Conservation (phyloP, 2,329 filamentous ascomycete genomes). For the Trichophyton equinum region DNA sequence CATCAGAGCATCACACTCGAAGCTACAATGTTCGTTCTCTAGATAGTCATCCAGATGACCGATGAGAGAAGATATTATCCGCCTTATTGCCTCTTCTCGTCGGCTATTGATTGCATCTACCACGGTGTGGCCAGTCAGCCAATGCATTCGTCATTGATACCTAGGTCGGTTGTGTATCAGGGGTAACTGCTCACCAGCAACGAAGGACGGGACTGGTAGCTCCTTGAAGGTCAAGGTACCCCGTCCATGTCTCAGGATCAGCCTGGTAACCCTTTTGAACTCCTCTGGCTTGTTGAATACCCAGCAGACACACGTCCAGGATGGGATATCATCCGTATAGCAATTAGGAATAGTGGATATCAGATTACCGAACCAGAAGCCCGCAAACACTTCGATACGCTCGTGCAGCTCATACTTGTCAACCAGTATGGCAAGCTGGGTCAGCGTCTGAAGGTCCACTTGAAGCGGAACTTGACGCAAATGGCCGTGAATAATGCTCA, state of each 20-base stretch:
- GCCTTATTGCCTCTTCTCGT: constrained; percentile 9
- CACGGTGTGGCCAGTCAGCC: not conserved
- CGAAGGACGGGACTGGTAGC: constrained; percentile 12
- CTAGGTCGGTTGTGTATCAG: not conserved
- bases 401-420: constrained; percentile 15
- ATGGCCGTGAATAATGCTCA: constrained; percentile 22
- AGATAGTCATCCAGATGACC: constrained; percentile 12
- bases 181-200: constrained; percentile 9
- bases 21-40: constrained; percentile 14
- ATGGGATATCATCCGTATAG: constrained; percentile 12
- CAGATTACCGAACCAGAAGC: constrained; percentile 13
- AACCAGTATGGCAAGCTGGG: constrained; percentile 13
- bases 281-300: constrained; percentile 12
- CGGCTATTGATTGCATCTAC: constrained; percentile 12
- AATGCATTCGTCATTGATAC: too few species aligned
- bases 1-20: constrained; percentile 15
- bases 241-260: constrained; percentile 11
- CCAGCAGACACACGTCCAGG: constrained; percentile 14
- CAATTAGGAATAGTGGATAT: constrained; percentile 10
- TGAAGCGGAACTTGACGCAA: constrained; percentile 17
- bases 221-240: constrained; percentile 8
- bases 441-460: constrained; percentile 11
- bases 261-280: constrained; percentile 12
- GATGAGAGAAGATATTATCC: constrained; percentile 11
- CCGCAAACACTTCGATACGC: constrained; percentile 11